Evolutionary conservation across 2,329 filamentous ascomycete genomes (phyloP).

Genomic region (Colletotrichum noveboracense): DNA sequence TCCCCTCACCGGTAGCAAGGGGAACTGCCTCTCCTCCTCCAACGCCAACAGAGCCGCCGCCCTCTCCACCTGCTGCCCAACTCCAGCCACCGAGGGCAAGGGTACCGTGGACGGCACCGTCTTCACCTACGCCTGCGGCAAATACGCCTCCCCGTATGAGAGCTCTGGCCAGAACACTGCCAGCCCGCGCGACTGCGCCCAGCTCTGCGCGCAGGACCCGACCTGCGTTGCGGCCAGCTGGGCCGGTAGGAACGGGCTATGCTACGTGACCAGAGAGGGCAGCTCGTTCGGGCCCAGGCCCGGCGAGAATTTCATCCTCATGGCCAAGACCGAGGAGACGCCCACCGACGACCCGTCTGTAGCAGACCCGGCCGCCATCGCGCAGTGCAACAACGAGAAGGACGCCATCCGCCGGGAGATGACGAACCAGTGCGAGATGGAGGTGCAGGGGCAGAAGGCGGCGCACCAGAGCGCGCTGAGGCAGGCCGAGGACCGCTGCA

Average conservation of each 20-base stretch:
- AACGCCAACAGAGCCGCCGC: neutral
- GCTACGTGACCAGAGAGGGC: neutral
- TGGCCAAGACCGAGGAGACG: neutral
- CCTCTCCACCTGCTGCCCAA: neutral
- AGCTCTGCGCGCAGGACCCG: neutral
- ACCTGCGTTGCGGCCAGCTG: neutral
- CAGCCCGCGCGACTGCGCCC: neutral
- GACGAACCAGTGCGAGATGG: neutral
- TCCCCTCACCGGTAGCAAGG: neutral
- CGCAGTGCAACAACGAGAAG: neutral
- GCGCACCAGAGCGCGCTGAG: neutral
- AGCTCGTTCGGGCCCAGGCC: no score
- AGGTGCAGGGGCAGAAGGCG: neutral
- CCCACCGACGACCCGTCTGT: accelerated
- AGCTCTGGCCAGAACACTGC: accelerated
- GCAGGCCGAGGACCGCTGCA: neutral
- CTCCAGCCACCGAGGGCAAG: neutral
- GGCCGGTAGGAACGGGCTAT: neutral
- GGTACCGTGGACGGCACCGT: neutral
- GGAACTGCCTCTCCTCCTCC: neutral
- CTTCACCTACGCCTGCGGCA: neutral
- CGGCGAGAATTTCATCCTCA: accelerated
- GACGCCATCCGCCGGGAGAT: neutral
- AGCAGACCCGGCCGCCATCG: neutral
- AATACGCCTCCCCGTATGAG: neutral